phyloP scores from a whole-genome alignment of 2,329 filamentous ascomycete genomes.

The Calycina marina region DNA sequence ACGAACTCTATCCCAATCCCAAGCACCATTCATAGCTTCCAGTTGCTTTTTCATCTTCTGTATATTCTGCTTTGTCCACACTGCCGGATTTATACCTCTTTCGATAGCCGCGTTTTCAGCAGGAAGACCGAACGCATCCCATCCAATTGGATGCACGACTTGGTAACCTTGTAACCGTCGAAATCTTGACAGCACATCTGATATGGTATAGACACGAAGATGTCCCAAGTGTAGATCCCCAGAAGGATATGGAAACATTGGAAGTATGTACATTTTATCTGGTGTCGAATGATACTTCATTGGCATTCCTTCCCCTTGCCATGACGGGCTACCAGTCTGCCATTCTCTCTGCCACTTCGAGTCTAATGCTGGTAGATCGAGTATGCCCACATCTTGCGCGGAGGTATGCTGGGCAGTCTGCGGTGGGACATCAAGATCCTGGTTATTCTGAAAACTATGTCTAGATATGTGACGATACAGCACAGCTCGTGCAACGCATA shows the following conservation, averaged over 20 bases:
- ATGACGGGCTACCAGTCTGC: too few species aligned
- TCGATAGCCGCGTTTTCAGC: constrained; percentile 88
- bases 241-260: constrained; percentile 91
- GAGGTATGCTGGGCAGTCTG: too few species aligned
- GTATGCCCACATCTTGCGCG: too few species aligned
- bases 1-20: constrained; percentile 69
- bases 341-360: constrained; percentile 1
- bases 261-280: constrained; percentile 52
- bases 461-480: too few species aligned
- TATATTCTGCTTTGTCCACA: constrained; percentile 74
- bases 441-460: too few species aligned
- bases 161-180: constrained; percentile 58
- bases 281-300: too few species aligned
- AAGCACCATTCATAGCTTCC: constrained; percentile 62
- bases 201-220: constrained; percentile 78
- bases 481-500: too few species aligned
- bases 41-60: constrained; percentile 73
- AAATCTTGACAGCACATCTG: constrained; percentile 70
- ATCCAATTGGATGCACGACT: constrained; percentile 81
- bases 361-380: neutral
- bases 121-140: constrained; percentile 84
- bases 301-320: too few species aligned
- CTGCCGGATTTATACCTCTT: constrained; percentile 58
- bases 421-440: too few species aligned
- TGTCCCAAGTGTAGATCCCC: constrained; percentile 78